Evolutionary conservation across 176 grass and related monocot genomes (phyloP).

Genomic region (Oryza longistaminata): DNA sequence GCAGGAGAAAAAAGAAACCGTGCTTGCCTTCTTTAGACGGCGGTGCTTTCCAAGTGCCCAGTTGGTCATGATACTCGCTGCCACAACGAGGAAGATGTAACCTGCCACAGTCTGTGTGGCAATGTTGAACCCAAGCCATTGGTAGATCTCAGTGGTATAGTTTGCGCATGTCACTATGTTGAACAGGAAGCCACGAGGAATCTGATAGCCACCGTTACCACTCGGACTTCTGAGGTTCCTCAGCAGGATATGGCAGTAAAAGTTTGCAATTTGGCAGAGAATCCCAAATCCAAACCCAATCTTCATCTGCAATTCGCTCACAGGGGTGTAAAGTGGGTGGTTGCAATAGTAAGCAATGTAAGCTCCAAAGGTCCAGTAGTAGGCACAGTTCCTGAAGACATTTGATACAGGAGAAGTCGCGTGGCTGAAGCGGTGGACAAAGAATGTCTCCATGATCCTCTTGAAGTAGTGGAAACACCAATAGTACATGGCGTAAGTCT

Average conservation of each 20-base stretch:
- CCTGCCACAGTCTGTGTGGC: constrained; percentile 90
- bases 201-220: constrained; percentile 85
- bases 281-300: constrained; percentile 84
- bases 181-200: constrained; percentile 89
- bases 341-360: constrained; percentile 96
- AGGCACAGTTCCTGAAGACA: constrained; percentile 90
- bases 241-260: constrained; percentile 93
- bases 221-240: constrained; percentile 87
- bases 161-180: constrained; percentile 96
- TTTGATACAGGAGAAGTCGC: constrained; percentile 87
- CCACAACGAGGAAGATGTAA: constrained; percentile 78
- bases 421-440: constrained; percentile 93
- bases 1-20: neutral
- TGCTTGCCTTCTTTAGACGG: constrained; percentile 83
- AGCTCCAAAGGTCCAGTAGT: constrained; percentile 92
- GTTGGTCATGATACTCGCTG: constrained; percentile 86
- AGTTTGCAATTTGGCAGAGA: constrained; percentile 78
- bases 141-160: constrained; percentile 98
- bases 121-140: constrained; percentile 94
- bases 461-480: constrained; percentile 97
- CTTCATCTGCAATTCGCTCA: constrained; percentile 82
- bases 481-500: constrained; percentile 95
- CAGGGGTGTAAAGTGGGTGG: constrained; percentile 86
- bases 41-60: constrained; percentile 89
- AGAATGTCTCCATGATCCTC: constrained; percentile 93